phyloP scores from a whole-genome alignment of 768 basidiomycete species.

The Tephrocybe rancida region DNA sequence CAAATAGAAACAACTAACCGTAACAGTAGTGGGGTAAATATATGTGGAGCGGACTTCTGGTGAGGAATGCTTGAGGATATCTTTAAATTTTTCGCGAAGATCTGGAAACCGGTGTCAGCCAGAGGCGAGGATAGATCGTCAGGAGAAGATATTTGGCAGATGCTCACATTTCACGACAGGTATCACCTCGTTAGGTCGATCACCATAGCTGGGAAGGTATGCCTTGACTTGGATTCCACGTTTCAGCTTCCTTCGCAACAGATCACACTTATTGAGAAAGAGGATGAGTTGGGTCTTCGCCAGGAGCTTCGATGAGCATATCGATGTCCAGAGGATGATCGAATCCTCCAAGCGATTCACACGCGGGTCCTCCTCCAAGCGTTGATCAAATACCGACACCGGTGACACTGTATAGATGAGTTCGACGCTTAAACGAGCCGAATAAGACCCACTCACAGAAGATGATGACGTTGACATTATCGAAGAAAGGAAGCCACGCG shows the following conservation, averaged over 20 bases:
- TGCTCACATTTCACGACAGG: slow-evolving; percentile 65
- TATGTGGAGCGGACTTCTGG: slow-evolving; percentile 59
- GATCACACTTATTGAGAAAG: slow-evolving; percentile 71
- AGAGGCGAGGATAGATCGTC: neutral
- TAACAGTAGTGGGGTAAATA: slow-evolving; percentile 70
- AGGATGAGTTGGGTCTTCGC: slow-evolving; percentile 60
- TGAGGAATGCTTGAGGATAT: slow-evolving; percentile 59
- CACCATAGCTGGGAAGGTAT: slow-evolving; percentile 67
- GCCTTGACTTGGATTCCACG: slow-evolving; percentile 57
- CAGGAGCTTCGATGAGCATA: slow-evolving; percentile 69
- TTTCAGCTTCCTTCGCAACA: slow-evolving; percentile 65
- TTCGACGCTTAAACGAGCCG: neutral
- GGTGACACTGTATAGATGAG: slow-evolving; percentile 54
- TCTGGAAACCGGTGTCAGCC: slow-evolving; percentile 40
- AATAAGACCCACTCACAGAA: slow-evolving; percentile 45
- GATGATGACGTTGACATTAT: slow-evolving; percentile 77
- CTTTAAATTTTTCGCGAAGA: slow-evolving; percentile 69
- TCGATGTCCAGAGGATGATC: slow-evolving; percentile 68
- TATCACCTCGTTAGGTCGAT: slow-evolving; percentile 67
- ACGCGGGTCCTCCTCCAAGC: slow-evolving; percentile 65
- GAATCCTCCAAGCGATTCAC: slow-evolving; percentile 80
- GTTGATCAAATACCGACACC: slow-evolving; percentile 79
- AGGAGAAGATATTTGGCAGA: neutral
- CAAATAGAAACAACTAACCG: slow-evolving; percentile 41
- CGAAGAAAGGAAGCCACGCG: slow-evolving; percentile 82